A percentile compares a stretch with the other conserved stretches of the same genome.
Conservation (phyloP, 257 asterid species). For the Solanum chaucha region DNA sequence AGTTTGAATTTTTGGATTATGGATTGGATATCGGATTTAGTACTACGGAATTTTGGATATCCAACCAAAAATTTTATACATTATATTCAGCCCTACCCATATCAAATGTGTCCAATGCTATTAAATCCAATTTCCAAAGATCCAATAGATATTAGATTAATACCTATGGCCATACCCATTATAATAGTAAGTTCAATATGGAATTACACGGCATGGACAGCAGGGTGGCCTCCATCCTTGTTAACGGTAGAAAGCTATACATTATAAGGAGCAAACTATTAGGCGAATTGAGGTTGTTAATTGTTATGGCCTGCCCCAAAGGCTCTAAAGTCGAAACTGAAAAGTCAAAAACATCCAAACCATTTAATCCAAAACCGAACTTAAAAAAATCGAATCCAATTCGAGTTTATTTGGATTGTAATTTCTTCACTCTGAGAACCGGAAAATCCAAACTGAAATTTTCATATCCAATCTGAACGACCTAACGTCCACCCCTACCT, state of each 20-base stretch:
- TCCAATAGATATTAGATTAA: not conserved
- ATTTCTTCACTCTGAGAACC: not conserved
- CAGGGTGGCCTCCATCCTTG: not conserved
- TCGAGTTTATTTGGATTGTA: not conserved
- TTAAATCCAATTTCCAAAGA: not conserved
- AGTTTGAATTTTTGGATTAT: not conserved
- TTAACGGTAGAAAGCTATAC: not conserved
- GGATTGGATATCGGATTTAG: not conserved
- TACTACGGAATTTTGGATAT: not conserved
- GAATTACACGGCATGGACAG: not conserved
- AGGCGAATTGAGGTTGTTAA: not conserved
- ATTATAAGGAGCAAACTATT: not conserved
- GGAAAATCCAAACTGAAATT: not conserved
- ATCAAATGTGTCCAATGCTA: not conserved
- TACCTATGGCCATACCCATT: not conserved
- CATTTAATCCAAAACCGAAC: not conserved
- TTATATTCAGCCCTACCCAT: not conserved
- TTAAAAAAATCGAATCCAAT: not conserved
- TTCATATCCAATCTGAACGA: not conserved
- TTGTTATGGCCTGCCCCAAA: not conserved
- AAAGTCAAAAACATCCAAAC: not conserved
- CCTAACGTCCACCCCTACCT: not conserved
- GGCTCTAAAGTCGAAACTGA: not conserved
- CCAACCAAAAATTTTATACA: not conserved
- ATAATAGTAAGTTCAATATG: not conserved